Percentiles rank a stretch among this genome's conserved stretches.
These are phyloP conservation scores for Gardenia jasminoides DNA, from an alignment of 257 asterid species.

Conservation along the genomic window DNA sequence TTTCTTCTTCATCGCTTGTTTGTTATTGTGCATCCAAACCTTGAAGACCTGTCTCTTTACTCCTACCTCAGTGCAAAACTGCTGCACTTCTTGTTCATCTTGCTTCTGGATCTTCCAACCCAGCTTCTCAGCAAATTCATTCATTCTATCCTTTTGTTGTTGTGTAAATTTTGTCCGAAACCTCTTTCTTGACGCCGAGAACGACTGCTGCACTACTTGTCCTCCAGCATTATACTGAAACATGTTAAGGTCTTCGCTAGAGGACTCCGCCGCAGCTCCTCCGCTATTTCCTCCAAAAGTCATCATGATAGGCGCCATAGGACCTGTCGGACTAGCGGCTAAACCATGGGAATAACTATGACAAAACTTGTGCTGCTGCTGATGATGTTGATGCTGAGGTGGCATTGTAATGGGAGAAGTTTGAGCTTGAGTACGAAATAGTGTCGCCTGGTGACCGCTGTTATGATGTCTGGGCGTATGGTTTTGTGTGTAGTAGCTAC, in stretches of 20 bases:
- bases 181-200: conserved; percentile 52
- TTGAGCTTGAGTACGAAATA: conserved; percentile 17
- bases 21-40: conserved; percentile 88
- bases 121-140: conserved; percentile 49
- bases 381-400: conserved; percentile 18
- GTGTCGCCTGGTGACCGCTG: conserved; percentile 12
- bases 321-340: conserved; percentile 10
- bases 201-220: conserved; percentile 24
- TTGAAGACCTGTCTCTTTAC: conserved; percentile 69
- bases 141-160: conserved; percentile 64
- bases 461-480: conserved; percentile 6
- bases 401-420: conserved; percentile 14
- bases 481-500: conserved; percentile 8
- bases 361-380: conserved; percentile 12
- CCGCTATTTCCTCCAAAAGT: conserved; percentile 48
- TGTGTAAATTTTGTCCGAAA: conserved; percentile 66
- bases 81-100: conserved; percentile 53
- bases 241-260: conserved; percentile 60
- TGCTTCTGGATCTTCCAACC: conserved; percentile 70
- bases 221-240: conserved; percentile 27
- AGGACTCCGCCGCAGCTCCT: conserved; percentile 55
- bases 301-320: conserved; percentile 39
- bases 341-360: conserved; percentile 4
- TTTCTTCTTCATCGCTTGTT: conserved; percentile 69
- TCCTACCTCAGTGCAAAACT: conserved; percentile 52